These are phyloP conservation scores for Pholiota molesta DNA, from an alignment of 768 basidiomycete species.

Conservation along the genomic window DNA sequence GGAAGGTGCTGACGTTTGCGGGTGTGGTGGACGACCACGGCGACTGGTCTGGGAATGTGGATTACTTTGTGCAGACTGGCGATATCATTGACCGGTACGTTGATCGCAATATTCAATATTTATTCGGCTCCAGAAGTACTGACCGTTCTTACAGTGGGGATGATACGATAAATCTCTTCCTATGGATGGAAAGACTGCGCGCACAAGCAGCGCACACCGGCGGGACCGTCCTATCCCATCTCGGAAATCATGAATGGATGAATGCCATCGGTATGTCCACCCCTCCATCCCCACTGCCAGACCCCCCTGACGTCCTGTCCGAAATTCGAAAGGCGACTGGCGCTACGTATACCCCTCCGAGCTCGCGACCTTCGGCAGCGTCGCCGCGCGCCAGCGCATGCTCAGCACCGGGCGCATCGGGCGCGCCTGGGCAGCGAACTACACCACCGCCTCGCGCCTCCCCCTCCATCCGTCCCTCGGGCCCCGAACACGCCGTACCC, in stretches of 20 bases:
- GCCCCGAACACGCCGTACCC: slow-evolving; percentile 65
- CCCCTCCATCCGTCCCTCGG: slow-evolving; percentile 77
- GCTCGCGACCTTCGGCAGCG: slow-evolving; percentile 78
- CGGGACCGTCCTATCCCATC: slow-evolving; percentile 72
- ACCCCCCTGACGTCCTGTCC: neutral
- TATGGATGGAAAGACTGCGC: slow-evolving; percentile 83
- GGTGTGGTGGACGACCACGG: slow-evolving; percentile 71
- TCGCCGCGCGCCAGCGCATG: slow-evolving; percentile 71
- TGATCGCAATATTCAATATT: neutral
- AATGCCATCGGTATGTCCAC: slow-evolving; percentile 68
- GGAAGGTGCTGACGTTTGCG: slow-evolving; percentile 78
- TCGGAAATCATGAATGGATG: slow-evolving; percentile 99
- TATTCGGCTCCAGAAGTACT: neutral
- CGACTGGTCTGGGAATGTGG: slow-evolving; percentile 81
- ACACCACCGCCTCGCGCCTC: slow-evolving; percentile 78
- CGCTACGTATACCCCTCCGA: slow-evolving; percentile 87
- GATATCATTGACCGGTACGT: slow-evolving; percentile 90
- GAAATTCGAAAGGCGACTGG: slow-evolving; percentile 66
- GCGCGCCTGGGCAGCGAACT: slow-evolving; percentile 83
- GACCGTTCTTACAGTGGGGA: slow-evolving; percentile 59
- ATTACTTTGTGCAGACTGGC: slow-evolving; percentile 93
- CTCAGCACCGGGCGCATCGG: slow-evolving; percentile 80
- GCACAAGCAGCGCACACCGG: slow-evolving; percentile 70
- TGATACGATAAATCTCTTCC: slow-evolving; percentile 86
- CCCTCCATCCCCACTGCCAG: slow-evolving; percentile 5